These are phyloP conservation scores for Aspergillus sclerotiicarbonarius DNA, from an alignment of 495 filamentous ascomycete species.

Conservation along the genomic window DNA sequence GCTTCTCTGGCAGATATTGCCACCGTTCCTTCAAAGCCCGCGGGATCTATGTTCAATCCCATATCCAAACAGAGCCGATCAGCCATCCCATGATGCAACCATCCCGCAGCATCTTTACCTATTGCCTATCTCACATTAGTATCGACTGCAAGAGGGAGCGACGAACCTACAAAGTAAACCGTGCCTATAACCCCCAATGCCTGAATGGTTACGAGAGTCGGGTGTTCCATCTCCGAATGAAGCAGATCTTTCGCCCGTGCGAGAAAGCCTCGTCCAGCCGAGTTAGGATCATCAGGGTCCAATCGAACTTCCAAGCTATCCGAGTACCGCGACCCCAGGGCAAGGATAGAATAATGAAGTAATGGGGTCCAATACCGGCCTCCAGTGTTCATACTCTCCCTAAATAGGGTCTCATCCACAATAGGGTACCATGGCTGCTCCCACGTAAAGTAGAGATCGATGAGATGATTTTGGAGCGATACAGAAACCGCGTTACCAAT, in stretches of 20 bases:
- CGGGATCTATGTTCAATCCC: slow-evolving; percentile 6
- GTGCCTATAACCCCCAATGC: slow-evolving; percentile 68
- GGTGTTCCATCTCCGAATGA: slow-evolving; percentile 53
- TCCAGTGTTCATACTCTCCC: slow-evolving; percentile 58
- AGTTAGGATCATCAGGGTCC: slow-evolving; percentile 58
- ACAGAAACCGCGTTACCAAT: slow-evolving; percentile 15
- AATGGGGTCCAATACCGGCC: slow-evolving; percentile 67
- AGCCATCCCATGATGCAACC: slow-evolving; percentile 9
- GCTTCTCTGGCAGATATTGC: not conserved
- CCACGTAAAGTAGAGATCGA: slow-evolving; percentile 73
- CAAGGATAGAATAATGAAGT: slow-evolving; percentile 71
- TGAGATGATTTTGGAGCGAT: slow-evolving; percentile 21
- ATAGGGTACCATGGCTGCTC: slow-evolving; percentile 73
- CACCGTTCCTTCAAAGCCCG: not conserved
- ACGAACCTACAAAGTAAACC: slow-evolving; percentile 26
- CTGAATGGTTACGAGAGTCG: slow-evolving; percentile 69
- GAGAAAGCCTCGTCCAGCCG: slow-evolving; percentile 73
- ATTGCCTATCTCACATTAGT: slow-evolving; percentile 2
- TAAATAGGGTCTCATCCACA: slow-evolving; percentile 69
- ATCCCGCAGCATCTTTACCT: slow-evolving; percentile 2
- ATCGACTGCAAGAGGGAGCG: no score
- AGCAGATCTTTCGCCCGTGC: slow-evolving; percentile 61
- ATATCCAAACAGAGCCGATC: slow-evolving; percentile 6
- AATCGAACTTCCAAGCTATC: slow-evolving; percentile 58
- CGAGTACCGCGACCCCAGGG: slow-evolving; percentile 71